Evolutionary conservation across 2,329 filamentous ascomycete species (phyloP).

Genomic region (Colletotrichum tanaceti): DNA sequence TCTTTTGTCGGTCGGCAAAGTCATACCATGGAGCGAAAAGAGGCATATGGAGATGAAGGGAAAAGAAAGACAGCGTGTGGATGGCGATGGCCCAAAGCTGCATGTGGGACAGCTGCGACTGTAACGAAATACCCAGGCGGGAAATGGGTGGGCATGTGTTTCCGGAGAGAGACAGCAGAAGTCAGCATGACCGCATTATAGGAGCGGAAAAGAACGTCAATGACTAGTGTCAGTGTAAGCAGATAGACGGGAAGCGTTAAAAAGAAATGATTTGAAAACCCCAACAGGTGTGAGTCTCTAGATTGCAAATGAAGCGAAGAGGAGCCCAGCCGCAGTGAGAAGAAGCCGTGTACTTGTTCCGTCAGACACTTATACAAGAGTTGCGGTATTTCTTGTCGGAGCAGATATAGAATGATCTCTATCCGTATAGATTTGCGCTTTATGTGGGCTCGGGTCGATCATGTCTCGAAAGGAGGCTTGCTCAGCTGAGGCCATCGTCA

Average conservation of each 20-base stretch:
- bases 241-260: constrained; percentile 40
- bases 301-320: not conserved
- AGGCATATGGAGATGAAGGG: constrained; percentile 28
- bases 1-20: constrained; percentile 33
- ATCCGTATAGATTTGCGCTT: too few relatives aligned
- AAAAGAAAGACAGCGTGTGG: constrained; percentile 11
- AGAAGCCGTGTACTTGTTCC: not conserved
- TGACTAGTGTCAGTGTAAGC: constrained; percentile 40
- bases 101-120: constrained; percentile 21
- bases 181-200: constrained; percentile 30
- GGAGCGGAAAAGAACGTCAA: constrained; percentile 36
- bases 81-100: constrained; percentile 11
- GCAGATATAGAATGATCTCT: too few relatives aligned
- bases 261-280: constrained; percentile 38
- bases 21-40: constrained; percentile 31
- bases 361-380: too few relatives aligned
- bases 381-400: too few relatives aligned
- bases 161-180: constrained; percentile 18
- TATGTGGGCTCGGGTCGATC: too few relatives aligned
- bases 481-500: too few relatives aligned
- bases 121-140: constrained; percentile 31
- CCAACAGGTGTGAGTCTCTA: not conserved
- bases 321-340: not conserved
- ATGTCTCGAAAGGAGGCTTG: too few relatives aligned
- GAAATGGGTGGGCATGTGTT: constrained; percentile 20